Evolutionary conservation across 768 basidiomycete species (phyloP).

Genomic region (Boletus insuetus): DNA sequence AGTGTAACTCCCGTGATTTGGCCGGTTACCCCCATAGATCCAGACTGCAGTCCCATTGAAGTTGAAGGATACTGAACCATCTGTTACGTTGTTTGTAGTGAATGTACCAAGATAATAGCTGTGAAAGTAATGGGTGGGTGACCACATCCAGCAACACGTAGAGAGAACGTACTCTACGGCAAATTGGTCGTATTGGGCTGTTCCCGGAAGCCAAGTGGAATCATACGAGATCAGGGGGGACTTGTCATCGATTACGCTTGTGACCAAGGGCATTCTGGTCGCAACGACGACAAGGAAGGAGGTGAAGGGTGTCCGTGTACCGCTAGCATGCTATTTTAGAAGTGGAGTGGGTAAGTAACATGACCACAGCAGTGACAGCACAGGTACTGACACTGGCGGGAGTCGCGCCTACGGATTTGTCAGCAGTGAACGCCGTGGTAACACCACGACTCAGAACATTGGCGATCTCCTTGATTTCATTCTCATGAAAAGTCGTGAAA

Average conservation of each 20-base stretch:
- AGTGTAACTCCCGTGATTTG: slow-evolving; percentile 45
- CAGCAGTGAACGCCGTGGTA: no score
- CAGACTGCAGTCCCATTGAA: slow-evolving; percentile 51
- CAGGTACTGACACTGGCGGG: no score
- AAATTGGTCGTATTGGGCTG: slow-evolving; percentile 3
- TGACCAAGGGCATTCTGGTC: slow-evolving; percentile 23
- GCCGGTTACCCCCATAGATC: slow-evolving; percentile 49
- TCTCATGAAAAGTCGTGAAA: no score
- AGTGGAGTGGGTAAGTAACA: no score
- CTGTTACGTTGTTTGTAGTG: slow-evolving; percentile 33
- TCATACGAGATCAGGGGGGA: slow-evolving; percentile 32
- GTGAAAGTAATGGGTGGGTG: not conserved
- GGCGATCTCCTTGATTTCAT: no score
- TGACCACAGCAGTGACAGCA: no score
- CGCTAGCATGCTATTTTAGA: no score
- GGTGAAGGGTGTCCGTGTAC: no score
- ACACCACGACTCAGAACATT: no score
- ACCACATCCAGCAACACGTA: not conserved
- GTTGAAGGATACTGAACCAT: slow-evolving; percentile 37
- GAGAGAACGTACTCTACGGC: slow-evolving; percentile 16
- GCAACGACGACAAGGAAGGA: not conserved
- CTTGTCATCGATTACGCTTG: slow-evolving; percentile 31
- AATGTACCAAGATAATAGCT: slow-evolving; percentile 43
- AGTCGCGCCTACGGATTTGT: no score
- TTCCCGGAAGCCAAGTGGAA: slow-evolving; percentile 20